Percentiles rank a stretch among this genome's conserved stretches.
These are phyloP conservation scores for Dothiorella sarmentorum DNA, from an alignment of 2,329 filamentous ascomycete species.

Conservation along the genomic window DNA sequence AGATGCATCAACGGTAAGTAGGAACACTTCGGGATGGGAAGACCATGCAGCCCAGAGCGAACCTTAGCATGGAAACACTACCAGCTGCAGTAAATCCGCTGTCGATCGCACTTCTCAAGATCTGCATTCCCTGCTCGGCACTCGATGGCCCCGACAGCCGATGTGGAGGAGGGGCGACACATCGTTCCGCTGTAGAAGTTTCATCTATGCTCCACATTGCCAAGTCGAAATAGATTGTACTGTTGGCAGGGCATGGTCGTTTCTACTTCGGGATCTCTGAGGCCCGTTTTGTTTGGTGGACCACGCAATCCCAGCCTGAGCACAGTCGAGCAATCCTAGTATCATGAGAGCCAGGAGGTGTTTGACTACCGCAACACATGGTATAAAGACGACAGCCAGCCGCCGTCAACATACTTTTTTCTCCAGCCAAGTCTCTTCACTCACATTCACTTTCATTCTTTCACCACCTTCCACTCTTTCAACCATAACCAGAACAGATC, in stretches of 20 bases:
- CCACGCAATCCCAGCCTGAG: neutral
- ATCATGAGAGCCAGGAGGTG: conserved; percentile 8
- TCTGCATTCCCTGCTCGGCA: neutral
- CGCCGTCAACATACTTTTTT: neutral
- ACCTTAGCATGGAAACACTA: neutral
- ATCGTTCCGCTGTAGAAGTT: neutral
- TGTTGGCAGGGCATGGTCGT: neutral
- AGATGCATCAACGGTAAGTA: too few species aligned
- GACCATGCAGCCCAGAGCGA: too few species aligned
- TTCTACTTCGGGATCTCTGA: neutral
- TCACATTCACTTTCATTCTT: conserved; percentile 7
- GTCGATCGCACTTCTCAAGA: conserved; percentile 1
- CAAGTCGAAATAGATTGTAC: conserved; percentile 10
- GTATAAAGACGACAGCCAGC: neutral
- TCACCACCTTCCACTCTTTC: conserved; percentile 13
- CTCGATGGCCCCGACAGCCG: neutral
- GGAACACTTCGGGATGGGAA: too few species aligned
- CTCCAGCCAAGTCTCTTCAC: conserved; percentile 9
- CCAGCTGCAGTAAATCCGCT: neutral
- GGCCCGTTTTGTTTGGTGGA: conserved; percentile 6
- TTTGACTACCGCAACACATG: neutral
- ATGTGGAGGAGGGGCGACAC: neutral
- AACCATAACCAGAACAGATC: conserved; percentile 10
- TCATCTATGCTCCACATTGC: conserved; percentile 15
- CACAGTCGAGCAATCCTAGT: neutral